Conservation (phyloP, 1,284 basidiomycete genomes). For the Puccinia novopanici region DNA sequence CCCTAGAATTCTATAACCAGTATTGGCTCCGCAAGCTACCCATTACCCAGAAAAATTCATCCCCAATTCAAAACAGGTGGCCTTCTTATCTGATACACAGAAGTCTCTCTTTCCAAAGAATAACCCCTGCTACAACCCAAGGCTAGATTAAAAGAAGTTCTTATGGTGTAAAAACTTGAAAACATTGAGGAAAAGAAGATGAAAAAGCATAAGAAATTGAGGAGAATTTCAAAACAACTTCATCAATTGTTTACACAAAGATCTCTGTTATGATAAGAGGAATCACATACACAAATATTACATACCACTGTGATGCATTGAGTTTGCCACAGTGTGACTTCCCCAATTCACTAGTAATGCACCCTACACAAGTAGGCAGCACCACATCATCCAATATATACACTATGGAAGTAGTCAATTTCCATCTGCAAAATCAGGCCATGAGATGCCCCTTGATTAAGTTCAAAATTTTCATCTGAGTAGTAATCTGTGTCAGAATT, state of each 20-base stretch:
- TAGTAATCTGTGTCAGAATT: too few species aligned
- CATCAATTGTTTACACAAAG: neutral
- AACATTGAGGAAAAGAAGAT: neutral
- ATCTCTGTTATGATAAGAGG: slow-evolving; percentile 12
- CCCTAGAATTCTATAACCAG: slow-evolving; percentile 20
- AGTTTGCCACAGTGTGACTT: slow-evolving; percentile 19
- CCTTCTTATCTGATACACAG: slow-evolving; percentile 7
- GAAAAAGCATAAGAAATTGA: neutral
- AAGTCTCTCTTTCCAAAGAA: slow-evolving; percentile 2
- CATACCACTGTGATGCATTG: slow-evolving; percentile 29
- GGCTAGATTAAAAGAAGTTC: neutral
- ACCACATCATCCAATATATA: neutral
- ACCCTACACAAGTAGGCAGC: neutral
- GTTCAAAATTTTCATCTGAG: slow-evolving; percentile 20
- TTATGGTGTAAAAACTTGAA: neutral
- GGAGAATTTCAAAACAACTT: neutral
- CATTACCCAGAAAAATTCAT: neutral
- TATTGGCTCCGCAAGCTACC: neutral
- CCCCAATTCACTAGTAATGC: too few species aligned
- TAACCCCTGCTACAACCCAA: neutral
- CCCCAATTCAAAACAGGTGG: neutral
- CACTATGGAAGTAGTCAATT: slow-evolving; percentile 1
- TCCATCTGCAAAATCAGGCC: slow-evolving; percentile 15
- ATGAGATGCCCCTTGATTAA: slow-evolving; percentile 1
- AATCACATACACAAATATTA: slow-evolving; percentile 13